Evolutionary conservation across 306 rosid species (phyloP).

Genomic region (Rosa persica): DNA sequence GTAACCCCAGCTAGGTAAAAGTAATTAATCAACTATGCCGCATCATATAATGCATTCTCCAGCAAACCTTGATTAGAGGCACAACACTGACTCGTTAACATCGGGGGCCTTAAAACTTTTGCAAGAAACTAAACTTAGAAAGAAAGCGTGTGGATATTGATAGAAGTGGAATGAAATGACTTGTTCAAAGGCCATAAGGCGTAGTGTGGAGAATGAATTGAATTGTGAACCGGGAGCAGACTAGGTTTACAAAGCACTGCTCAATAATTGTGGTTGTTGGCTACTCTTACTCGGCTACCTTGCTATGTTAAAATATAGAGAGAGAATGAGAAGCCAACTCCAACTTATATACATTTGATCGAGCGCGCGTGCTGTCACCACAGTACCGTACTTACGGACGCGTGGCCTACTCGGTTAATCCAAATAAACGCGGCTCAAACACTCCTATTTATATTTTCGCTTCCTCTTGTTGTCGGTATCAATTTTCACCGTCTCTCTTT

Average conservation of each 20-base stretch:
- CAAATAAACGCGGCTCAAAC: slow-evolving; percentile 6
- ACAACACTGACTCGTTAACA: no score
- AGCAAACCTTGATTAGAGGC: no score
- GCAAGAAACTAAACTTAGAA: neutral
- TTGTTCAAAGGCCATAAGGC: neutral
- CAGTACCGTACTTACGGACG: neutral
- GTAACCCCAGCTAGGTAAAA: no score
- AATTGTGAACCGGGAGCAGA: neutral
- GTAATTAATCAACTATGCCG: no score
- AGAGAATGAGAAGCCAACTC: slow-evolving; percentile 2
- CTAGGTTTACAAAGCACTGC: neutral
- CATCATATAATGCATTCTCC: no score
- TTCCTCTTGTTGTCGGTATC: neutral
- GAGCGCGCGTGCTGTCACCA: neutral
- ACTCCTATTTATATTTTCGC: neutral
- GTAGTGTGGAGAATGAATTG: neutral
- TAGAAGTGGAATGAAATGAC: neutral
- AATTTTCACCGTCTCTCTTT: no score
- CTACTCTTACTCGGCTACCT: neutral
- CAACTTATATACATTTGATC: neutral
- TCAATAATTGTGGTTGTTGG: neutral
- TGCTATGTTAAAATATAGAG: neutral
- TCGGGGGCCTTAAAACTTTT: neutral
- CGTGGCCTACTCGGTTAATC: slow-evolving; percentile 5
- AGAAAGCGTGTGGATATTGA: neutral